A percentile compares a stretch with the other conserved stretches of the same genome.
These are phyloP conservation scores for Raffaelea ambrosiae DNA, from an alignment of 2,329 filamentous ascomycete genomes.

Conservation along the genomic window DNA sequence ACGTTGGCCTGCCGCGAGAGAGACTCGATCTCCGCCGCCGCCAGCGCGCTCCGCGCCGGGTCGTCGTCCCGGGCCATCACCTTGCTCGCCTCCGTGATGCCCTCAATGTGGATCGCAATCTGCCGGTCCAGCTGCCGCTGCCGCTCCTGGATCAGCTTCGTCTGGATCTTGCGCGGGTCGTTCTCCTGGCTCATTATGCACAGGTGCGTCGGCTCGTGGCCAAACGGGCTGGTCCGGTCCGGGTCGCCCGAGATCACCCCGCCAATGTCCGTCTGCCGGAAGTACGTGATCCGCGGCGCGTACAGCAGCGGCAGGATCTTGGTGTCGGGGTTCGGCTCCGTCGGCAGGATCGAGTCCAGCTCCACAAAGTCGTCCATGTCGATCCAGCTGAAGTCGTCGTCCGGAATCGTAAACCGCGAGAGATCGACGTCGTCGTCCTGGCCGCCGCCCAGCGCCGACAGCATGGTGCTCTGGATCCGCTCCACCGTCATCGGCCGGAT, in stretches of 20 bases:
- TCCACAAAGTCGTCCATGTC: slow-evolving; percentile 99
- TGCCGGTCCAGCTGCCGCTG: slow-evolving; percentile 72
- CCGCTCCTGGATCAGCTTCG: slow-evolving; percentile 72
- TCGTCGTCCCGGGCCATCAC: background rate
- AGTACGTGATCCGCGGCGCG: slow-evolving; percentile 93
- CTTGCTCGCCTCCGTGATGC: slow-evolving; percentile 58
- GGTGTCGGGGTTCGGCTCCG: slow-evolving; percentile 83
- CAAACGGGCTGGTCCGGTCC: slow-evolving; percentile 79
- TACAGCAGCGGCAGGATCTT: slow-evolving; percentile 89
- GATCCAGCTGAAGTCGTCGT: slow-evolving; percentile 93
- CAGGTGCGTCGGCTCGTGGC: slow-evolving; percentile 84
- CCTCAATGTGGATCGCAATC: slow-evolving; percentile 63
- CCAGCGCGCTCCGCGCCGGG: background rate
- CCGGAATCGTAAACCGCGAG: slow-evolving; percentile 88
- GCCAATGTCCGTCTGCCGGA: slow-evolving; percentile 89
- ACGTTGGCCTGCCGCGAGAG: slow-evolving; percentile 46
- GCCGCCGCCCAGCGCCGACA: slow-evolving; percentile 22
- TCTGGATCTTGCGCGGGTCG: slow-evolving; percentile 82
- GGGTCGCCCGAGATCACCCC: slow-evolving; percentile 72
- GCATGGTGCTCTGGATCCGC: slow-evolving; percentile 53
- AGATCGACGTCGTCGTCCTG: slow-evolving; percentile 56
- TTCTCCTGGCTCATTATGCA: slow-evolving; percentile 91
- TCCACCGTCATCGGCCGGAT: slow-evolving; percentile 74
- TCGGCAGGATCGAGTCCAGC: slow-evolving; percentile 88
- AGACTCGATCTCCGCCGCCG: slow-evolving; percentile 52